phyloP scores from a whole-genome alignment of 176 grass and related monocot species.

The Panicum miliaceum region DNA sequence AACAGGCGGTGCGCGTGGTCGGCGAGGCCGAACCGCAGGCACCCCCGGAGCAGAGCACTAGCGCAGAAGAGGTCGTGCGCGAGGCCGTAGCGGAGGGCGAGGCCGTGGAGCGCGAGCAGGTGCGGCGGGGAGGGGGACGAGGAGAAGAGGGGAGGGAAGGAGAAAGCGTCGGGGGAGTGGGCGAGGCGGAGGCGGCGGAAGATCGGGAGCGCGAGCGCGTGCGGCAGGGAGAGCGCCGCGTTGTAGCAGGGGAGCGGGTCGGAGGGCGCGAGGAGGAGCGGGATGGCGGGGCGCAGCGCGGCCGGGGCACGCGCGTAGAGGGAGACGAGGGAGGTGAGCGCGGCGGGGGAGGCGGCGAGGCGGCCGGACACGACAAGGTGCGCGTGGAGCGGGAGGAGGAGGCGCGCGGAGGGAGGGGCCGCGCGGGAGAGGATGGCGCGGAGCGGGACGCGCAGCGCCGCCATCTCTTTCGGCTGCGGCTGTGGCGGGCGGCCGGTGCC shows the following conservation, averaged over 20 bases:
- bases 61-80: constrained; percentile 54
- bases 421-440: constrained; percentile 33
- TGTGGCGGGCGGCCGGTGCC: background rate
- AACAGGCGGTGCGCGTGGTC: constrained; percentile 60
- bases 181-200: constrained; percentile 47
- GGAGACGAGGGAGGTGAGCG: constrained; percentile 51
- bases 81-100: constrained; percentile 47
- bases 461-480: constrained; percentile 2
- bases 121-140: constrained; percentile 17
- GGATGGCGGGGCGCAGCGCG: constrained; percentile 36
- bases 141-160: constrained; percentile 40
- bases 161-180: constrained; percentile 58
- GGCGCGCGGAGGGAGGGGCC: background rate
- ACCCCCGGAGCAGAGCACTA: constrained; percentile 52
- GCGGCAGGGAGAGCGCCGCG: constrained; percentile 55
- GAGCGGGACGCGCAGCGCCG: constrained; percentile 40
- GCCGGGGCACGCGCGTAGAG: constrained; percentile 51
- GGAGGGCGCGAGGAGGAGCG: constrained; percentile 26
- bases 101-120: constrained; percentile 52
- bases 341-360: constrained; percentile 42
- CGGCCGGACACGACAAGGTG: constrained; percentile 54
- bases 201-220: constrained; percentile 52
- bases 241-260: constrained; percentile 66
- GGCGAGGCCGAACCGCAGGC: constrained; percentile 48
- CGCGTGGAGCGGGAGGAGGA: constrained; percentile 54